Evolutionary conservation across 1,284 basidiomycete species (phyloP).

Genomic region (Papiliotrema laurentii): DNA sequence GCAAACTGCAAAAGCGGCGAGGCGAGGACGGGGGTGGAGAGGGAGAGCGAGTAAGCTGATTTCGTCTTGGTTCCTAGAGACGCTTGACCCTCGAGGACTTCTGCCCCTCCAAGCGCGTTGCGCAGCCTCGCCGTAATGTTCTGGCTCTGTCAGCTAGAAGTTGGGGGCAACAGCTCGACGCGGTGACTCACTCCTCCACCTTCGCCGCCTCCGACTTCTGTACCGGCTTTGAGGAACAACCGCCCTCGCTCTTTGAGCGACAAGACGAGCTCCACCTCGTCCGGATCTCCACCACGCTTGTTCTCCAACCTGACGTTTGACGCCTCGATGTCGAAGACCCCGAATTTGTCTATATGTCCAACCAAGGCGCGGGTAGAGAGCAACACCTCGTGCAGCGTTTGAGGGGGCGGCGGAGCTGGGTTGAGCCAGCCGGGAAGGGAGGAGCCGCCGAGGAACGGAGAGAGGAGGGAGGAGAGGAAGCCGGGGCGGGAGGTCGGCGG

Average conservation of each 20-base stretch:
- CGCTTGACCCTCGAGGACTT: constrained; percentile 77
- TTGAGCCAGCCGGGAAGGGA: constrained; percentile 33
- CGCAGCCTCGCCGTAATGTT: constrained; percentile 72
- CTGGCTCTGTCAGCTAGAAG: constrained; percentile 41
- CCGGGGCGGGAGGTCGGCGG: constrained; percentile 62
- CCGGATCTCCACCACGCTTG: constrained; percentile 57
- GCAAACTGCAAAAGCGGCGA: constrained; percentile 44
- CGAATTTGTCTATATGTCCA: constrained; percentile 62
- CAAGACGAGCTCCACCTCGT: constrained; percentile 83
- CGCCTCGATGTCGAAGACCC: constrained; percentile 67
- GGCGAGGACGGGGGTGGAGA: constrained; percentile 42
- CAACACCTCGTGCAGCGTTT: constrained; percentile 62
- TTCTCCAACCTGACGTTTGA: constrained; percentile 61
- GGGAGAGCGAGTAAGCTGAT: constrained; percentile 66
- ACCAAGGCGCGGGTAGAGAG: constrained; percentile 64
- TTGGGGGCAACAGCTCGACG: constrained; percentile 27
- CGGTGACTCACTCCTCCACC: constrained; percentile 81
- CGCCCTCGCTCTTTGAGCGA: constrained; percentile 70
- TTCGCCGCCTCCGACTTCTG: constrained; percentile 91
- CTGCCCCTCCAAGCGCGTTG: constrained; percentile 89
- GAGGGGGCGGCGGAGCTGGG: constrained; percentile 36
- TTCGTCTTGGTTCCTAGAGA: constrained; percentile 85
- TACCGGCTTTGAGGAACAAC: constrained; percentile 77
- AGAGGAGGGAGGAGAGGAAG: constrained; percentile 73
- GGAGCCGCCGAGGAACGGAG: constrained; percentile 54